phyloP scores from a whole-genome alignment of 495 filamentous ascomycete genomes.

The Podospora sp. region DNA sequence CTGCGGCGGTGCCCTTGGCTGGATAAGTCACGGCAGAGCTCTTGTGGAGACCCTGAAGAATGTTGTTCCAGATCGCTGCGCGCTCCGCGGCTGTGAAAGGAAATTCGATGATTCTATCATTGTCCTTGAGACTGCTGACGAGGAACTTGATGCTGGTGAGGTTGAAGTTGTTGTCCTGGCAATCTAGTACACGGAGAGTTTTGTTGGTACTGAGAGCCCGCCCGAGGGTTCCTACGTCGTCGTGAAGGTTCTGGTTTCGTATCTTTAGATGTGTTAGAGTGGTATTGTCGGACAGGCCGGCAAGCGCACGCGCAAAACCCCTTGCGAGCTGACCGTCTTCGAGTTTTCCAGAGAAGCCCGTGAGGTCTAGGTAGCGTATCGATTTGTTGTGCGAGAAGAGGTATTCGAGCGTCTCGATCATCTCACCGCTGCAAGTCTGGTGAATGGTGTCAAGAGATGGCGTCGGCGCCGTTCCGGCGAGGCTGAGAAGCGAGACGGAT shows the following conservation, averaged over 20 bases:
- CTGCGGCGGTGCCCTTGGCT: neutral
- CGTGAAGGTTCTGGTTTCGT: slow-evolving; percentile 58
- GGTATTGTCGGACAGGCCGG: slow-evolving; percentile 73
- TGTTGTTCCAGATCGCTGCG: slow-evolving; percentile 30
- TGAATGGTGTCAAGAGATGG: slow-evolving; percentile 66
- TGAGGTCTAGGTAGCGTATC: slow-evolving; percentile 78
- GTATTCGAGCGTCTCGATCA: slow-evolving; percentile 68
- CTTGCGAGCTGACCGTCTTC: slow-evolving; percentile 84
- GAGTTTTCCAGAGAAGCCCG: slow-evolving; percentile 84
- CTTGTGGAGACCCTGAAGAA: slow-evolving; percentile 25
- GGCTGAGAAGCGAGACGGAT: slow-evolving; percentile 76
- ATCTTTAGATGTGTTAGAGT: slow-evolving; percentile 76
- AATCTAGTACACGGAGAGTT: slow-evolving; percentile 37
- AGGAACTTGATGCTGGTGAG: slow-evolving; percentile 39
- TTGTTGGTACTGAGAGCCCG: slow-evolving; percentile 40
- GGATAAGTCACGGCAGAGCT: neutral
- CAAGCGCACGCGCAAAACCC: slow-evolving; percentile 76
- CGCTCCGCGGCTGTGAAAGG: slow-evolving; percentile 28
- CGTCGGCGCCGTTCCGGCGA: slow-evolving; percentile 84
- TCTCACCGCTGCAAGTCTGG: slow-evolving; percentile 58
- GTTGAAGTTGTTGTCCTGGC: slow-evolving; percentile 48
- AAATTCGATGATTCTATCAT: slow-evolving; percentile 32
- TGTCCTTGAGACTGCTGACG: slow-evolving; percentile 34
- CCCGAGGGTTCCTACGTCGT: slow-evolving; percentile 54
- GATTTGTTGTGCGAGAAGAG: slow-evolving; percentile 81